Evolutionary conservation across 768 basidiomycete genomes (phyloP), one percentile per base, ranked within the genome.

Genomic region (Tulasnella sp.): DNA sequence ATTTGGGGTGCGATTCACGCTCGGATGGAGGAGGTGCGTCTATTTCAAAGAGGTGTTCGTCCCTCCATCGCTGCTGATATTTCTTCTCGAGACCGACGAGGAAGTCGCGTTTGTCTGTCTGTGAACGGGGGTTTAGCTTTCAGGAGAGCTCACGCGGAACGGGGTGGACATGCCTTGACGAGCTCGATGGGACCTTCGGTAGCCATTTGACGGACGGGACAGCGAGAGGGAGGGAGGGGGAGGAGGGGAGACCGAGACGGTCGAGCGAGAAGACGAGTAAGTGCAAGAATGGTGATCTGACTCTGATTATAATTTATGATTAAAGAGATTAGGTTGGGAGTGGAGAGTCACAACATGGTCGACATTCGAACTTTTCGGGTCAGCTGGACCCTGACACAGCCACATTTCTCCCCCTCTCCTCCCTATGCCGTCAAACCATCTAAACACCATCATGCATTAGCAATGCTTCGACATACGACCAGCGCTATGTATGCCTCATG

Each of bases 91-190:
- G 88, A 31, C 89, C 89, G 84, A 90, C 93, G 77, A 99, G 87
- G 83, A 92, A 88, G 87, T 99, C 98, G 85, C 98, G 91, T 86
- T 99, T 99, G 84, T 90, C 94, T 22, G 97, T 99, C 96, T 98
- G 86, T 72, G 76, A 24, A 31, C 22, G 58, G 14, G 42, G 42
- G 44, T 46, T 46, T 16, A 46, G 44, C 14, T 16, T 46, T 46
- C 16, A 2, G 8, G 2, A 46, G 44, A 46, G 44, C 44, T 46
- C 44, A 14, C 44, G 44, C 44, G 44, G 14, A 11, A 37, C 12
- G 64, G 14, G 64, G 3, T 2, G 31, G 64, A 69, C 64, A 37
- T 69, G 81, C 82, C 82, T 83, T 82, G 54, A 82, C 81, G 28
- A 83, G 82, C 72, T 83, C 82, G 44, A 83, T 83, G 46, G 82